These are phyloP conservation scores for Glaciozyma martinii DNA, from an alignment of 768 basidiomycete species.

Conservation along the genomic window DNA sequence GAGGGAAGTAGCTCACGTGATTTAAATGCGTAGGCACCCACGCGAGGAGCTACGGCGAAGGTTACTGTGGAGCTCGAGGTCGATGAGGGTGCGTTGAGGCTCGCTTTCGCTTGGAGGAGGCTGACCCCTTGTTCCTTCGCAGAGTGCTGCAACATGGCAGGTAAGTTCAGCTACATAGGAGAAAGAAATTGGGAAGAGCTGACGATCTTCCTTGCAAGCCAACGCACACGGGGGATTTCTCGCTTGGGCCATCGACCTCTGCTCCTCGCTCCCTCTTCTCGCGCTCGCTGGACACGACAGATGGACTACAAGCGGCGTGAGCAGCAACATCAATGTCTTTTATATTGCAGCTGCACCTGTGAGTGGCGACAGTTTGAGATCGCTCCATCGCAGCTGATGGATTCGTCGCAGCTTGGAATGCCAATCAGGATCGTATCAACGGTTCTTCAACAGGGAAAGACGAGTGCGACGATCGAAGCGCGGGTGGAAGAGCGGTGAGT, in stretches of 20 bases:
- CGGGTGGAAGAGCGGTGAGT: constrained; percentile 17
- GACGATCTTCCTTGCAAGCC: not conserved
- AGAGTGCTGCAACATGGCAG: not conserved
- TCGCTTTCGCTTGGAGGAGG: too few relatives aligned
- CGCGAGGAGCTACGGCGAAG: not conserved
- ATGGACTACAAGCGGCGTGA: constrained; percentile 22
- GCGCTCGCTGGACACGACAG: constrained; percentile 12
- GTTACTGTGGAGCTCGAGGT: not conserved
- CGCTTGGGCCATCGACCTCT: constrained; percentile 26
- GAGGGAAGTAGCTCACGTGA: too few relatives aligned
- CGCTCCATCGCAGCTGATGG: not conserved
- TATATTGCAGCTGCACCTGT: constrained; percentile 25
- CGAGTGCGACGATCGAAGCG: constrained; percentile 13
- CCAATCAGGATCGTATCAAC: constrained; percentile 6
- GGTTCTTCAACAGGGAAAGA: constrained; percentile 16
- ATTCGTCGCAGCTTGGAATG: constrained; percentile 5
- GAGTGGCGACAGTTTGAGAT: not conserved
- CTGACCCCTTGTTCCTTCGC: too few relatives aligned
- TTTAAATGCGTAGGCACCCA: too few relatives aligned
- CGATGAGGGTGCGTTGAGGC: not conserved
- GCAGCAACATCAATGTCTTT: constrained; percentile 12
- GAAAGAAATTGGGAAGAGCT: not conserved
- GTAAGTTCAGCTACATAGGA: not conserved
- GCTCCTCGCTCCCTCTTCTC: constrained; percentile 15
- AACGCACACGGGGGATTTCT: constrained; percentile 27